Base-by-base conservation (phyloP, 2,329 filamentous ascomycete species). In the Myrmaecium sp. region DNA sequence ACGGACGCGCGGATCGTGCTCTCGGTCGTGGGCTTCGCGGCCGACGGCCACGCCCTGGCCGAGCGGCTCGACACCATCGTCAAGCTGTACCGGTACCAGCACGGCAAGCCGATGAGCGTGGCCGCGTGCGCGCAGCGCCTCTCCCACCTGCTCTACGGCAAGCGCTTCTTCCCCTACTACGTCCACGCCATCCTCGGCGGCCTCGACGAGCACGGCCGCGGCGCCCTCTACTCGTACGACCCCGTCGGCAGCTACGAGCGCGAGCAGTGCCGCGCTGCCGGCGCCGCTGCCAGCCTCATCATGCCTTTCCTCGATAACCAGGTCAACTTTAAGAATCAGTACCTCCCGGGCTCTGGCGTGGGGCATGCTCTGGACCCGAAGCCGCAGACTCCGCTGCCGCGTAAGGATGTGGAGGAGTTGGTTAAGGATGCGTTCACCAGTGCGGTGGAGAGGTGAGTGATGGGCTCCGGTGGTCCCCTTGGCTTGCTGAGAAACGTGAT, bases 271-370 rank as follows among this genome's bases (percentile, higher is more conserved):
- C 74, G 86, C 38, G 84, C 89, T 18, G 89, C 81, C 21, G 89
- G 89, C 43, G 84, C 89, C 9, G 84, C 84, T 12, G 77, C 82
- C 28, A 89, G 80, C 46, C 60, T 98, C 54, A 98, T 98, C 57
- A 98, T 94, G 80, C 89, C 89, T 2, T 98, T 98, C 66, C 60
- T 98, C 47, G 89, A 98, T 56, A 98, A 98, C 55, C 91, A 98
- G 59, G 89, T 98, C 62, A 95, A 95, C 62, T 86, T 86, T 66
- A 98, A 94, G 69, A 98, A 98, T 54, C 86, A 94, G 62, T 92
- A 93, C 51, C 66, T 89, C 30, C 83, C 86, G 7, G 80, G 76
- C 24, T 86, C 79, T 42, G 83, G 82, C 30, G 67, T 69, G 33
- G 86, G 86, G 22, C 79, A 93, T 54, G 75, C 74, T 28, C 60